A percentile compares a stretch with the other conserved stretches of the same genome.
phyloP scores from a whole-genome alignment of 192 early-diverging fungal genomes.

The Backusella mclennaniae region DNA sequence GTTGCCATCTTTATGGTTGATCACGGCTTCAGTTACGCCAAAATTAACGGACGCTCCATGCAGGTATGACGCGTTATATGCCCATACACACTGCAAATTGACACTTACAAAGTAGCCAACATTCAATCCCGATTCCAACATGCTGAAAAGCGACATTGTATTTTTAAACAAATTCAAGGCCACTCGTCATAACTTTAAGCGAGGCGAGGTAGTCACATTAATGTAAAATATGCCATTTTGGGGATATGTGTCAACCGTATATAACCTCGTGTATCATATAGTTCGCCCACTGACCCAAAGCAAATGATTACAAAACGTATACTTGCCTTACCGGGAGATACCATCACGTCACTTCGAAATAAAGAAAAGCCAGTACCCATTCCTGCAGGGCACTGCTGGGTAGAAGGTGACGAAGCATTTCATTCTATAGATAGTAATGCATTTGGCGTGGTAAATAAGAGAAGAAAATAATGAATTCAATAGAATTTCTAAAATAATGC shows the following conservation, averaged over 20 bases:
- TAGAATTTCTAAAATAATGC: not conserved
- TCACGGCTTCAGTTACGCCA: constrained; percentile 47
- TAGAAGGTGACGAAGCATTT: constrained; percentile 83
- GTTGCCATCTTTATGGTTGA: constrained; percentile 49
- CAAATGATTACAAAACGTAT: constrained; percentile 74
- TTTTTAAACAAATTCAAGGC: constrained; percentile 57
- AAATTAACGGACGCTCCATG: constrained; percentile 53
- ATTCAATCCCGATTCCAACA: constrained; percentile 72
- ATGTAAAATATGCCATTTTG: constrained; percentile 24
- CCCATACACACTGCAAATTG: not conserved
- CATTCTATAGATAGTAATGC: constrained; percentile 77
- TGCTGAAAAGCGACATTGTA: constrained; percentile 62
- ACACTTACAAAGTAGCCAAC: constrained; percentile 49
- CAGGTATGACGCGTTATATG: constrained; percentile 36
- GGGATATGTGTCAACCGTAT: too few relatives aligned
- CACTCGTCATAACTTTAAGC: constrained; percentile 42
- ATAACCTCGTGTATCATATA: too few relatives aligned
- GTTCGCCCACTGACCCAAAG: constrained; percentile 69
- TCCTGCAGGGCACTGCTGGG: constrained; percentile 81
- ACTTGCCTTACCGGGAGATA: constrained; percentile 79
- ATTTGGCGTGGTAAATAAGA: constrained; percentile 63
- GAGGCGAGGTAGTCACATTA: constrained; percentile 68
- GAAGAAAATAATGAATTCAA: not conserved
- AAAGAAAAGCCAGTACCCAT: constrained; percentile 44
- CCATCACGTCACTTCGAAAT: constrained; percentile 46